A percentile compares a stretch with the other conserved stretches of the same genome.
These are phyloP conservation scores for Ganoderma multipileum DNA, from an alignment of 1,284 basidiomycete species.

Conservation along the genomic window DNA sequence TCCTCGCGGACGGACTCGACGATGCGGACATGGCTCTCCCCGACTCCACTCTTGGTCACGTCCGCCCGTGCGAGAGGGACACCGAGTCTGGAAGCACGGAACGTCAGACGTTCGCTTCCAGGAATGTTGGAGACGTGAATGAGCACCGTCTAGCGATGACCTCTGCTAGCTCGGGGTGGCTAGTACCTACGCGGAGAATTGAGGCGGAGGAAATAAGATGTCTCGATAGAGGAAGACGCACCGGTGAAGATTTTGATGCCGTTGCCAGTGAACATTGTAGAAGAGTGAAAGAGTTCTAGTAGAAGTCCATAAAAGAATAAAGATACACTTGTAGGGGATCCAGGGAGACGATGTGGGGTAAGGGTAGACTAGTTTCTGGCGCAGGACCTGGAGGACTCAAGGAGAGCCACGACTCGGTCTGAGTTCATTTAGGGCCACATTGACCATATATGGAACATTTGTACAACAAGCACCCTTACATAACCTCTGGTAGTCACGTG, in stretches of 20 bases:
- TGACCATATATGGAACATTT: slow-evolving; percentile 19
- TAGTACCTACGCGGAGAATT: slow-evolving; percentile 66
- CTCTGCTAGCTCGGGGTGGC: slow-evolving; percentile 94
- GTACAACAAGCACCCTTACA: not conserved
- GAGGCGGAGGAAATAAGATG: slow-evolving; percentile 21
- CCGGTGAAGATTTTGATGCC: slow-evolving; percentile 94
- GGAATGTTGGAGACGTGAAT: slow-evolving; percentile 4
- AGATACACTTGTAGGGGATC: slow-evolving; percentile 37
- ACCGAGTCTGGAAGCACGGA: slow-evolving; percentile 68
- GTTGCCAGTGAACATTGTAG: slow-evolving; percentile 74
- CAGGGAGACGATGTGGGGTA: slow-evolving; percentile 15
- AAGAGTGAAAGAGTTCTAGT: slow-evolving; percentile 19
- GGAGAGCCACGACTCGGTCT: slow-evolving; percentile 12
- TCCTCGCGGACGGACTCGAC: slow-evolving; percentile 96
- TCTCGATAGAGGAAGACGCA: slow-evolving; percentile 47
- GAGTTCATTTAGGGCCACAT: slow-evolving; percentile 9
- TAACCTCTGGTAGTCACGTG: slow-evolving; percentile 7
- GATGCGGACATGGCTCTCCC: slow-evolving; percentile 93
- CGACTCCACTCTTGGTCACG: slow-evolving; percentile 88
- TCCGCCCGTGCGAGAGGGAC: slow-evolving; percentile 86
- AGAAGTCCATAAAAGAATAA: slow-evolving; percentile 39
- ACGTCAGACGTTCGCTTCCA: slow-evolving; percentile 11
- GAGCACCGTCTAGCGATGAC: slow-evolving; percentile 90
- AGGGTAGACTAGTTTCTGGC: slow-evolving; percentile 24
- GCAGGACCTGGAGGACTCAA: slow-evolving; percentile 7